A percentile compares a stretch with the other conserved stretches of the same genome.
Conservation (phyloP, 305 asterid species). For the Fraxinus ornus region DNA sequence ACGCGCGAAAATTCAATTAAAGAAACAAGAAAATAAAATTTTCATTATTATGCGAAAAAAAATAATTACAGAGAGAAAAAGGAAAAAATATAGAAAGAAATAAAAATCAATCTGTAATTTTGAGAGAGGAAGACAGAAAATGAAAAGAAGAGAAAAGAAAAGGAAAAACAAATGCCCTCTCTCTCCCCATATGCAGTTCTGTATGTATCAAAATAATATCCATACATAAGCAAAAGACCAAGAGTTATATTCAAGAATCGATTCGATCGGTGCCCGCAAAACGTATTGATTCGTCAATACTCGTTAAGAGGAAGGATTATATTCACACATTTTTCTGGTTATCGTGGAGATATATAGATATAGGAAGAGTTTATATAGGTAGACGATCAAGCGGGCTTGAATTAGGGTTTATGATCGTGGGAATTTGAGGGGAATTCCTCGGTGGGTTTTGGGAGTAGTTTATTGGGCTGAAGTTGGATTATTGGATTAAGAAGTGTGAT, state of each 20-base stretch:
- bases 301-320: conserved; percentile 19
- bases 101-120: conserved; percentile 12
- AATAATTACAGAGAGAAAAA: not conserved
- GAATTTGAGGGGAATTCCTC: conserved; percentile 26
- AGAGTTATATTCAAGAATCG: conserved; percentile 43
- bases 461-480: conserved; percentile 39
- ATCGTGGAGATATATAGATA: conserved; percentile 21
- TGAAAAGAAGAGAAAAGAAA: not conserved
- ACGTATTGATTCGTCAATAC: conserved; percentile 28
- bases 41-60: not conserved
- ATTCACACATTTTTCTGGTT: conserved; percentile 15
- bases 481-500: conserved; percentile 41
- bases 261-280: conserved; percentile 43
- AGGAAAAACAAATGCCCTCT: conserved; percentile 14
- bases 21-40: not conserved
- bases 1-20: conserved; percentile 10
- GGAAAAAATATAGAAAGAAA: conserved; percentile 15
- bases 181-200: conserved; percentile 32
- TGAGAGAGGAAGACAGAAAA: conserved; percentile 18
- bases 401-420: conserved; percentile 32
- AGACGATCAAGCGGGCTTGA: conserved; percentile 60
- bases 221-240: conserved; percentile 27
- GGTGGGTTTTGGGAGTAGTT: conserved; percentile 34
- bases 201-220: conserved; percentile 29
- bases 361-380: conserved; percentile 20